These are phyloP conservation scores for Colletotrichum sp. DNA, from an alignment of 2,329 filamentous ascomycete species.

Conservation along the genomic window DNA sequence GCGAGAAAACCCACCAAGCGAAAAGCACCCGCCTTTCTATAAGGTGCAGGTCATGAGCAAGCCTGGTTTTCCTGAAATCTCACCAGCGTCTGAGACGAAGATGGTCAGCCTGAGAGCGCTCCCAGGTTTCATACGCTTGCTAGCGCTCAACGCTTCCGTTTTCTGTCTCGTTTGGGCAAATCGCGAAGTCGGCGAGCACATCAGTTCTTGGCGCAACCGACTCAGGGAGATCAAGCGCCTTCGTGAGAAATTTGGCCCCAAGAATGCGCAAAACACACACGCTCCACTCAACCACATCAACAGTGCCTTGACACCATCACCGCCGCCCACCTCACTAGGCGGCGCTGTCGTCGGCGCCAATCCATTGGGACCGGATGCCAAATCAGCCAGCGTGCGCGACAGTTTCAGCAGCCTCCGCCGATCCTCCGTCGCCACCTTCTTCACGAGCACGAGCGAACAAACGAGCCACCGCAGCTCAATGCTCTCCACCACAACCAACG, in stretches of 20 bases:
- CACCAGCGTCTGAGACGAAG: conserved; percentile 86
- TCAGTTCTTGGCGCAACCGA: conserved; percentile 88
- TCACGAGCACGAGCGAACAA: conserved; percentile 61
- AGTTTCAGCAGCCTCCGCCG: conserved; percentile 66
- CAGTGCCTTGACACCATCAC: conserved; percentile 27
- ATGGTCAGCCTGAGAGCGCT: conserved; percentile 84
- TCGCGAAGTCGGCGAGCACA: conserved; percentile 77
- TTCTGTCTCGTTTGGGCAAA: conserved; percentile 91
- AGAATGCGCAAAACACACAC: conserved; percentile 37
- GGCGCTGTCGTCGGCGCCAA: conserved; percentile 28
- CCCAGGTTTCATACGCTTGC: conserved; percentile 82
- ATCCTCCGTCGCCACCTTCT: conserved; percentile 70
- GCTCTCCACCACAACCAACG: conserved; percentile 56
- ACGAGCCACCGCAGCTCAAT: conserved; percentile 64
- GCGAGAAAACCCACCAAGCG: conserved; percentile 45
- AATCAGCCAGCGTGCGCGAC: conserved; percentile 60
- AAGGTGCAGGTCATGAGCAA: conserved; percentile 89
- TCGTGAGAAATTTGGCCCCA: conserved; percentile 69
- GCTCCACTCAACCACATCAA: conserved; percentile 30
- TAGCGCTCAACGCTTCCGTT: conserved; percentile 92
- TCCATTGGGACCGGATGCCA: conserved; percentile 32
- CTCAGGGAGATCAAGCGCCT: conserved; percentile 85
- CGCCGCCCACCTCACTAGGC: conserved; percentile 35
- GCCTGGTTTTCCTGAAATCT: conserved; percentile 88
- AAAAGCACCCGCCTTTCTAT: conserved; percentile 68